Base-by-base conservation (phyloP, 2,329 filamentous ascomycete genomes). In the Clonostachys byssicola region DNA sequence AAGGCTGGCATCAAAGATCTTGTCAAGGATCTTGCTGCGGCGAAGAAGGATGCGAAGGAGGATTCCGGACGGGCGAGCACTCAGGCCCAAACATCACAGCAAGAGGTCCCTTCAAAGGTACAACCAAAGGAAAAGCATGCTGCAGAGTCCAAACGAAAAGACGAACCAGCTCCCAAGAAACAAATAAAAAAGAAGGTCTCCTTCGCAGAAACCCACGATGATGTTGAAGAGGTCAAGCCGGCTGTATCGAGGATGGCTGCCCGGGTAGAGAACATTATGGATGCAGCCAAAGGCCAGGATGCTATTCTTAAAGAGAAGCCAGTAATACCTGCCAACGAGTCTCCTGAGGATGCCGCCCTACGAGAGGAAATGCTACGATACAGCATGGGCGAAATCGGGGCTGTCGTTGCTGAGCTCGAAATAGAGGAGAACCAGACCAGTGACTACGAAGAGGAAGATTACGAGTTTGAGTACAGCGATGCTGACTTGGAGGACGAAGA, bases 311-410 rank as follows among this genome's bases (percentile, higher is more conserved):
- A 63, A 40, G 64, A 72, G 34, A 59, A 71, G 33, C 62, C 68
- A 2, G 70, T 90, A 12, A 77, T 88, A 13, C 87, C 90, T 2
- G 77, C 85, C 2, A 78, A 88, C 45, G 94, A 99, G 57, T 81
- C 86, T 0, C 74, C 80, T 12, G 91, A 95, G 54, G 92, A 96
- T 52, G 88, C 90, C 5, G 78, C 78, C 34, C 66, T 96, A 20
- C 85, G 94, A 6, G 81, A 85, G 48, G 85, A 96, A 59, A 97
- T 99, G 92, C 75, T 97, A 8, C 79, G 88, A 52, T 99, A 97
- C 61, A 86, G 89, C 51, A 77, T 96, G 66, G 85, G 86, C 41
- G 92, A 97, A 64, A 85, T 99, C 48, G 90, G 91, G 5, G 83
- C 89, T 36, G 88, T 99, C 4, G 94, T 99, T 14, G 94, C 94